These are phyloP conservation scores for Cladophialophora psammophila DNA, from an alignment of 2,329 filamentous ascomycete genomes.

Conservation along the genomic window DNA sequence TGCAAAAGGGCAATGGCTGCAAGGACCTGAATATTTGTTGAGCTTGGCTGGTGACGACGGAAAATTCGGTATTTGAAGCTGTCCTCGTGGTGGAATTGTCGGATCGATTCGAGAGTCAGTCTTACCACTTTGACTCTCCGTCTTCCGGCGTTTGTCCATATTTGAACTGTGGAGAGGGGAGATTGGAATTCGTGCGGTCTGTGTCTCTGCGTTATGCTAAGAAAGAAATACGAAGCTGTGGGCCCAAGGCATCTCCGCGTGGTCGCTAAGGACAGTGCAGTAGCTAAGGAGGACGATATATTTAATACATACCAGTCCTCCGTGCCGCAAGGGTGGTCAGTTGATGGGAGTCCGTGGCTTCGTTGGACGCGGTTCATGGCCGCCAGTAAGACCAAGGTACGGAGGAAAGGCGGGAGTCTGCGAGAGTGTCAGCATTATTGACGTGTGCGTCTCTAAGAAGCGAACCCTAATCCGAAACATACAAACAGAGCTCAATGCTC, in stretches of 20 bases:
- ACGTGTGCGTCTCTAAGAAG: neutral
- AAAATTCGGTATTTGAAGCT: neutral
- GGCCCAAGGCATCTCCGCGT: slow-evolving; percentile 10
- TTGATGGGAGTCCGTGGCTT: slow-evolving; percentile 15
- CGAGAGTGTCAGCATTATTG: slow-evolving; percentile 12
- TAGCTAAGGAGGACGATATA: slow-evolving; percentile 14
- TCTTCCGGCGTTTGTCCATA: slow-evolving; percentile 1
- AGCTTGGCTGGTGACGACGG: neutral
- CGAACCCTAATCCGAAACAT: slow-evolving; percentile 8
- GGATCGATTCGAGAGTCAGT: slow-evolving; percentile 12
- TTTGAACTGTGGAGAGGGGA: slow-evolving; percentile 8
- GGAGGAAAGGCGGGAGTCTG: slow-evolving; percentile 4
- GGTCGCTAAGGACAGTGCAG: slow-evolving; percentile 17
- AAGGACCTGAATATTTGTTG: neutral
- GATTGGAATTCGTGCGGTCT: slow-evolving; percentile 4
- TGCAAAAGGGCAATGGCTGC: neutral
- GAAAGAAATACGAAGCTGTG: neutral
- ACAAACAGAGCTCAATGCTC: neutral
- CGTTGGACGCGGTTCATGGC: slow-evolving; percentile 12
- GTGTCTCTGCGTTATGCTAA: slow-evolving; percentile 12
- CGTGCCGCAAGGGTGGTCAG: neutral
- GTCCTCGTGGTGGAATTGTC: neutral
- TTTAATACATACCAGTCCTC: slow-evolving; percentile 5
- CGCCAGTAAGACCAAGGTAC: slow-evolving; percentile 8
- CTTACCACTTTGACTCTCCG: slow-evolving; percentile 15